Conservation (phyloP, 495 filamentous ascomycete species). For the Xylaria flabelliformis region DNA sequence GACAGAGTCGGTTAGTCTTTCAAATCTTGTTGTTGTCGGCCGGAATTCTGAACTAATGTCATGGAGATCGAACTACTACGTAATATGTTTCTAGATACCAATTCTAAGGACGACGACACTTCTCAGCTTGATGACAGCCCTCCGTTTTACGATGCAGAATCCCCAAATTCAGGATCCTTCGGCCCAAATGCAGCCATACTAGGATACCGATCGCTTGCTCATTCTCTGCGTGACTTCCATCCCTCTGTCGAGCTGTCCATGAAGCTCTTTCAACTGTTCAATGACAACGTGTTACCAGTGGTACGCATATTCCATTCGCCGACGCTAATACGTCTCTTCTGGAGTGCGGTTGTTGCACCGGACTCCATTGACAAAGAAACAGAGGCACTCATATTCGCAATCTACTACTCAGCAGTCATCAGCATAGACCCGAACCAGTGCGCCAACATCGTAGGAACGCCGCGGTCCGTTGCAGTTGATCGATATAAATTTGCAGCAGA, state of each 20-base stretch:
- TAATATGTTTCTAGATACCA: slow-evolving; percentile 21
- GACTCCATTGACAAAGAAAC: slow-evolving; percentile 44
- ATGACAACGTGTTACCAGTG: slow-evolving; percentile 58
- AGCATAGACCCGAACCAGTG: slow-evolving; percentile 48
- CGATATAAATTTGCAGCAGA: slow-evolving; percentile 52
- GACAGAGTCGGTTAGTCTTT: slow-evolving; percentile 26
- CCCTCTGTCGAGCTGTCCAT: slow-evolving; percentile 49
- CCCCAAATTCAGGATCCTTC: not conserved
- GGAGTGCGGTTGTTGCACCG: slow-evolving; percentile 48
- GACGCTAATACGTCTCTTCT: slow-evolving; percentile 52
- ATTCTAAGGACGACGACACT: slow-evolving; percentile 9
- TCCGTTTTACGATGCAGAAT: slow-evolving; percentile 18
- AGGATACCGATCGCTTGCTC: slow-evolving; percentile 23
- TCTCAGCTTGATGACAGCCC: slow-evolving; percentile 18
- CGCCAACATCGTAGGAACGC: slow-evolving; percentile 47
- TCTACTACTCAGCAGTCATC: slow-evolving; percentile 54
- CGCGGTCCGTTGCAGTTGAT: slow-evolving; percentile 44
- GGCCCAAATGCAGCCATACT: slow-evolving; percentile 28
- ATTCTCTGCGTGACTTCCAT: slow-evolving; percentile 48
- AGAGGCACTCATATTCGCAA: slow-evolving; percentile 57
- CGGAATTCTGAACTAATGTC: not conserved
- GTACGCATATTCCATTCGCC: slow-evolving; percentile 59
- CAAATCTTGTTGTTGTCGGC: not conserved
- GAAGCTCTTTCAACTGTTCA: slow-evolving; percentile 60
- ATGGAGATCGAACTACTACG: slow-evolving; percentile 26